A percentile compares a stretch with the other conserved stretches of the same genome.
Conservation (phyloP, 345 rosid genomes). For the Linum lewisii region DNA sequence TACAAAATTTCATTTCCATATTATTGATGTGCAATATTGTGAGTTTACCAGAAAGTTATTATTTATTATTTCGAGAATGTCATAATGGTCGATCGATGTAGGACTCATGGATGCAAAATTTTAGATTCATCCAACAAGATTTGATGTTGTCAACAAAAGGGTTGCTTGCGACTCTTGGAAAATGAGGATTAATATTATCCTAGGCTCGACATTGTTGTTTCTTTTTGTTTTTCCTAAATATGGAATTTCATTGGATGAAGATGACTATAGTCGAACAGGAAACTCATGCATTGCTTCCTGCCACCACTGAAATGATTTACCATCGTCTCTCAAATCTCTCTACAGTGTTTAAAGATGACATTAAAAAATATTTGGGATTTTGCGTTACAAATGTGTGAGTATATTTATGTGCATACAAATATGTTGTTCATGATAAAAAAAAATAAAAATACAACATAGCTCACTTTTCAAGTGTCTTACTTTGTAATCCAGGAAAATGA, state of each 20-base stretch:
- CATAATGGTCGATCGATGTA: slow-evolving; percentile 18
- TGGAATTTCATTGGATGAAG: slow-evolving; percentile 34
- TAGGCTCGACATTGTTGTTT: slow-evolving; percentile 23
- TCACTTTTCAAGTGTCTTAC: too few species aligned
- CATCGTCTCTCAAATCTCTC: slow-evolving; percentile 46
- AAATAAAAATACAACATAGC: too few species aligned
- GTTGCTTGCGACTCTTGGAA: not conserved
- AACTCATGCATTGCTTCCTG: slow-evolving; percentile 36
- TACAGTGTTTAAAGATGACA: slow-evolving; percentile 28
- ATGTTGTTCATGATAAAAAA: slow-evolving; percentile 9
- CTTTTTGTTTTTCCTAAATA: slow-evolving; percentile 18
- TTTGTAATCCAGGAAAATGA: slow-evolving; percentile 48
- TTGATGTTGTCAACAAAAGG: slow-evolving; percentile 7
- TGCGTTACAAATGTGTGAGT: slow-evolving; percentile 75
- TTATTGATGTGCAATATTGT: not conserved
- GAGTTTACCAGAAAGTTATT: slow-evolving; percentile 6
- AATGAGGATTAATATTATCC: slow-evolving; percentile 16
- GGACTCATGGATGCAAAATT: slow-evolving; percentile 10
- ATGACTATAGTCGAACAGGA: slow-evolving; percentile 51
- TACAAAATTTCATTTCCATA: not conserved
- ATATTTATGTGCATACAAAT: not conserved
- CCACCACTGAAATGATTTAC: slow-evolving; percentile 44
- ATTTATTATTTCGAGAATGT: slow-evolving; percentile 16
- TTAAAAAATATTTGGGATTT: slow-evolving; percentile 34
- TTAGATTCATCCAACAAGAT: not conserved